phyloP scores from a whole-genome alignment of 805 yeast genomes.

The Metschnikowia gelsemii region DNA sequence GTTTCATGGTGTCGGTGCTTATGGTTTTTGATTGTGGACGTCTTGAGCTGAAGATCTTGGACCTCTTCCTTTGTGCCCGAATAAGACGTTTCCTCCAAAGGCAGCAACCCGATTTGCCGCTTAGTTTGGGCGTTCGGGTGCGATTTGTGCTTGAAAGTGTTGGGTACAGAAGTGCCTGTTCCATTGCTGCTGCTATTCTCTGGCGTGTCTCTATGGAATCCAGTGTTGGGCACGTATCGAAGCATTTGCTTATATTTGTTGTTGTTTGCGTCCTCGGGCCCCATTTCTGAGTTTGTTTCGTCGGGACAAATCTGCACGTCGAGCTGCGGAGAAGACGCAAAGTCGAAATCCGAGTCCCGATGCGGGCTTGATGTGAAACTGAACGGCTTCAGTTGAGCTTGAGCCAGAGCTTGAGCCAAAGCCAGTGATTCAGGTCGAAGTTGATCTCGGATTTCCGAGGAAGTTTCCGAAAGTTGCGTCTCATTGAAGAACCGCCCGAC shows the following conservation, averaged over 20 bases:
- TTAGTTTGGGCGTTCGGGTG: conserved; percentile 46
- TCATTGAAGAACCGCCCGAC: conserved; percentile 30
- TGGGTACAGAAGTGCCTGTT: conserved; percentile 37
- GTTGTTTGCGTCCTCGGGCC: conserved; percentile 3
- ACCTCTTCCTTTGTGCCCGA: conserved; percentile 4
- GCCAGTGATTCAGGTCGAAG: background rate
- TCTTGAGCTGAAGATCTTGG: conserved; percentile 20
- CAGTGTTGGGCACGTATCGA: conserved; percentile 34
- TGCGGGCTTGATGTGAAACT: no score
- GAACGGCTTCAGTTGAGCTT: no score
- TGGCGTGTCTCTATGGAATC: conserved; percentile 27
- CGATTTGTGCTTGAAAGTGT: conserved; percentile 45
- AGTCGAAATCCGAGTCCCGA: no score
- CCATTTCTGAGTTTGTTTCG: background rate
- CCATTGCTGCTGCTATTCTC: conserved; percentile 15
- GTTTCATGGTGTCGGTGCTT: background rate
- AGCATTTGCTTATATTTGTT: conserved; percentile 32
- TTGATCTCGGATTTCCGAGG: no score
- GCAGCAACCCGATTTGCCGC: conserved; percentile 25
- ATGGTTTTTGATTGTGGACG: conserved; percentile 25
- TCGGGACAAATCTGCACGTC: conserved; percentile 8
- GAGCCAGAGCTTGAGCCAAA: background rate
- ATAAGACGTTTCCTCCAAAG: conserved; percentile 10
- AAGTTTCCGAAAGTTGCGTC: conserved; percentile 24
- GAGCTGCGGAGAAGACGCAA: conserved; percentile 18